Evolutionary conservation across 2,329 filamentous ascomycete genomes (phyloP).

Genomic region (Colletotrichum orbiculare): DNA sequence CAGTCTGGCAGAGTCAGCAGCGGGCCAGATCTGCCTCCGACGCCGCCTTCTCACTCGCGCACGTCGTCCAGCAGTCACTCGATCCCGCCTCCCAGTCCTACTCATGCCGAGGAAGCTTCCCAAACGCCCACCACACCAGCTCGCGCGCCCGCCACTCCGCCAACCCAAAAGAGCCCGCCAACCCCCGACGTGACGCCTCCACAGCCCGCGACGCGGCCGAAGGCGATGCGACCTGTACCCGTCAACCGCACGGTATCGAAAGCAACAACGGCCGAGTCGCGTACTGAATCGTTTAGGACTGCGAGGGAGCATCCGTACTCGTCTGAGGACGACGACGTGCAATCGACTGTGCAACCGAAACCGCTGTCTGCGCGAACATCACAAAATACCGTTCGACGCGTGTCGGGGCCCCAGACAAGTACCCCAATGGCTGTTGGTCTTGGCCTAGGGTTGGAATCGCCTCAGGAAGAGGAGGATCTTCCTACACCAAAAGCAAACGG

Average conservation of each 20-base stretch:
- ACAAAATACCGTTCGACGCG: slow-evolving; percentile 56
- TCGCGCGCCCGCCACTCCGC: slow-evolving; percentile 66
- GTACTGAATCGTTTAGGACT: slow-evolving; percentile 77
- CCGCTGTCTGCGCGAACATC: slow-evolving; percentile 56
- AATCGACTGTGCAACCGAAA: slow-evolving; percentile 52
- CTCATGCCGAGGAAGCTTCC: slow-evolving; percentile 49
- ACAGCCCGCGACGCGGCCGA: slow-evolving; percentile 57
- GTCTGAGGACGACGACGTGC: slow-evolving; percentile 68
- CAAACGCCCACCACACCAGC: slow-evolving; percentile 52
- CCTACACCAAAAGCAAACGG: slow-evolving; percentile 56
- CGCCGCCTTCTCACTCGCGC: slow-evolving; percentile 70
- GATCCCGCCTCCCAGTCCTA: slow-evolving; percentile 54
- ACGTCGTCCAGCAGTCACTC: slow-evolving; percentile 65
- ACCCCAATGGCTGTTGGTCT: slow-evolving; percentile 22
- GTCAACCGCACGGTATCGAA: slow-evolving; percentile 63
- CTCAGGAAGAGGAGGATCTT: slow-evolving; percentile 46
- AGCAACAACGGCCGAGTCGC: slow-evolving; percentile 68
- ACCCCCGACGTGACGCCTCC: slow-evolving; percentile 83
- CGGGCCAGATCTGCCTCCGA: slow-evolving; percentile 68
- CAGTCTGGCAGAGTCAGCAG: slow-evolving; percentile 54
- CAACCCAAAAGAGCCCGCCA: slow-evolving; percentile 74
- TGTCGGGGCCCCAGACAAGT: slow-evolving; percentile 44
- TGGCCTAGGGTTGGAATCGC: slow-evolving; percentile 33
- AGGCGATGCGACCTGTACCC: slow-evolving; percentile 57
- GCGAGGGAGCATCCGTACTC: slow-evolving; percentile 73